Base-by-base conservation (phyloP, 768 basidiomycete species). In the Leccinum uliginosum region DNA sequence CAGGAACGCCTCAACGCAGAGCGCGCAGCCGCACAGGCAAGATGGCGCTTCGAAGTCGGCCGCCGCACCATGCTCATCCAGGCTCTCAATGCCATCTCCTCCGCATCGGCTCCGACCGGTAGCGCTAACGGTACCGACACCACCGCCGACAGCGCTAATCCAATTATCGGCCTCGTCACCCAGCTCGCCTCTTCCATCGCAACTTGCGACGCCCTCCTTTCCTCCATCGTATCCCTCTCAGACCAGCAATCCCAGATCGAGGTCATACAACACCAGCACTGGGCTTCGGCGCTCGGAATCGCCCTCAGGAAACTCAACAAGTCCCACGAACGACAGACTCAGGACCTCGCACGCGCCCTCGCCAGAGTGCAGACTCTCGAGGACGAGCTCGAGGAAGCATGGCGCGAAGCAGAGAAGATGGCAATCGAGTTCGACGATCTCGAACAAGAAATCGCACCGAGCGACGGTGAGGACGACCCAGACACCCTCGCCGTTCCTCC, bases 241-340 rank as follows among this genome's bases (percentile, higher is more conserved):
- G 85, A 89, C 64, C 90, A 89, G 60, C 76, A 83, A 29, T 73
- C 78, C 0, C 89, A 91, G 69, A 79, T 92, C 4, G 71, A 76
- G 14, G 75, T 76, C 38, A 61, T 89, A 40, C 75, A 83, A 10
- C 85, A 90, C 55, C 71, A 78, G 35, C 91, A 92, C 70, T 83
- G 81, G 73, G 78, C 87, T 1, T 88, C 87, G n/a, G 87, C 90
- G 17, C 78, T 92, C 11, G 83, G 85, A 0, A 81, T 93, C 60
- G 89, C 87, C 2, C 67, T 93, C 51, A 80, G 89, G 11, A 93
- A 93, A 79, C 76, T 92, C 27, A 91, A 92, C 66, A 80, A 79
- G 47, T 86, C 86, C 51, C 89, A 88, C 58, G 82, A 83, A 6
- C 81, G 82, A 40, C 81, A 89, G 34, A 83, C 79, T 0, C 66